A percentile compares a stretch with the other conserved stretches of the same genome.
These are phyloP conservation scores for Phalaenopsis hybrid DNA, from an alignment of 116 monocot genomes.

Conservation along the genomic window DNA sequence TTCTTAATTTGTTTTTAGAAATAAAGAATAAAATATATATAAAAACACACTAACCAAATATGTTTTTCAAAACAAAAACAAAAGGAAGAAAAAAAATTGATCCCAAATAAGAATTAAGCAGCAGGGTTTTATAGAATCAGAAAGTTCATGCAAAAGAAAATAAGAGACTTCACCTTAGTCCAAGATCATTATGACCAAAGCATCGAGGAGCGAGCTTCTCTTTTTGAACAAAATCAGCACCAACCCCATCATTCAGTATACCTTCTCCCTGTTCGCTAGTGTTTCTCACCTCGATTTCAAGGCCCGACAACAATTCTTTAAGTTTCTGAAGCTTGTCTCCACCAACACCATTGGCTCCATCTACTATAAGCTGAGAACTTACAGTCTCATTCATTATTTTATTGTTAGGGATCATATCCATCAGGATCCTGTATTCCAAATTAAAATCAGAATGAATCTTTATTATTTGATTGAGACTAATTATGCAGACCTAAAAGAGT, in stretches of 20 bases:
- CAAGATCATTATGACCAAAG: slow-evolving; percentile 56
- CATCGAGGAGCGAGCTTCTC: slow-evolving; percentile 68
- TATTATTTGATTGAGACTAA: neutral
- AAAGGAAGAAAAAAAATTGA: too few species aligned
- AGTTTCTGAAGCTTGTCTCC: slow-evolving; percentile 71
- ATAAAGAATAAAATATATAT: neutral
- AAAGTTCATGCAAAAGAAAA: slow-evolving; percentile 2
- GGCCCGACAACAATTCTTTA: slow-evolving; percentile 32
- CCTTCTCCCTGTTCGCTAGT: slow-evolving; percentile 59
- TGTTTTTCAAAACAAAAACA: too few species aligned
- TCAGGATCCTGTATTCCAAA: slow-evolving; percentile 43
- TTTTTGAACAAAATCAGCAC: slow-evolving; percentile 95
- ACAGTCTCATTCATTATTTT: neutral
- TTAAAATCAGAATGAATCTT: slow-evolving; percentile 10
- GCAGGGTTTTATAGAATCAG: neutral
- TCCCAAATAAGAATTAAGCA: too few species aligned
- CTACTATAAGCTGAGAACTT: slow-evolving; percentile 46
- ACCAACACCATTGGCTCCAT: slow-evolving; percentile 96
- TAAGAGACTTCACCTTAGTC: slow-evolving; percentile 46
- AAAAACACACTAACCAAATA: too few species aligned
- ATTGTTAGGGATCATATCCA: slow-evolving; percentile 42
- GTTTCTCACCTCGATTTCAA: slow-evolving; percentile 65
- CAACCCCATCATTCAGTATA: slow-evolving; percentile 72
- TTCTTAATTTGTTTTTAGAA: too few species aligned
- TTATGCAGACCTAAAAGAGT: slow-evolving; percentile 62